phyloP scores from a whole-genome alignment of 2,329 filamentous ascomycete genomes.

The Aspergillus hiratsukae region DNA sequence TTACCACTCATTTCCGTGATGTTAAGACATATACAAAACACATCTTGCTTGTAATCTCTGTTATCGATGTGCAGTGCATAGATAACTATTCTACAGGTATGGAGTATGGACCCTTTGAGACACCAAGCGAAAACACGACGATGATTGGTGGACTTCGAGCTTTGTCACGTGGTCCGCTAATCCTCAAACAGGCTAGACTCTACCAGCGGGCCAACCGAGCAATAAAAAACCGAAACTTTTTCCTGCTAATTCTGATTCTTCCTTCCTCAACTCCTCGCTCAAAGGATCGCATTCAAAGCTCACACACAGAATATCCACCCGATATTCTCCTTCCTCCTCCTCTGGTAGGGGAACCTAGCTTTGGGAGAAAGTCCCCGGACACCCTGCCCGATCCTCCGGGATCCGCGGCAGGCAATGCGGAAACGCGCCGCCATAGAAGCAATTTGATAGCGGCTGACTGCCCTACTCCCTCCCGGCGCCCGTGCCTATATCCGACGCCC shows the following conservation, averaged over 20 bases:
- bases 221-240: conserved; percentile 17
- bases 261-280: conserved; percentile 77
- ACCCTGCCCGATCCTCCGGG: conserved; percentile 46
- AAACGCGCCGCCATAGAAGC: conserved; percentile 99
- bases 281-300: conserved; percentile 99
- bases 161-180: neutral
- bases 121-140: neutral
- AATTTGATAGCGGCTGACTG: conserved; percentile 74
- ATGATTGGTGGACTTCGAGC: neutral
- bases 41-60: neutral
- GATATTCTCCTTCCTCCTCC: conserved; percentile 40
- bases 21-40: neutral
- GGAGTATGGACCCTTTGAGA: neutral
- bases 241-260: conserved; percentile 32
- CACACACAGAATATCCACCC: conserved; percentile 64
- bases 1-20: neutral
- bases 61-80: neutral
- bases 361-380: conserved; percentile 99
- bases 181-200: conserved; percentile 11
- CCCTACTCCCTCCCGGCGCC: conserved; percentile 44
- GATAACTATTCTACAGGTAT: no score
- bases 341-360: conserved; percentile 56
- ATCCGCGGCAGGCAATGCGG: conserved; percentile 60
- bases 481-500: conserved; percentile 51
- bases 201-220: conserved; percentile 16